phyloP scores from a whole-genome alignment of 345 rosid genomes.

The Melaleuca alternifolia region DNA sequence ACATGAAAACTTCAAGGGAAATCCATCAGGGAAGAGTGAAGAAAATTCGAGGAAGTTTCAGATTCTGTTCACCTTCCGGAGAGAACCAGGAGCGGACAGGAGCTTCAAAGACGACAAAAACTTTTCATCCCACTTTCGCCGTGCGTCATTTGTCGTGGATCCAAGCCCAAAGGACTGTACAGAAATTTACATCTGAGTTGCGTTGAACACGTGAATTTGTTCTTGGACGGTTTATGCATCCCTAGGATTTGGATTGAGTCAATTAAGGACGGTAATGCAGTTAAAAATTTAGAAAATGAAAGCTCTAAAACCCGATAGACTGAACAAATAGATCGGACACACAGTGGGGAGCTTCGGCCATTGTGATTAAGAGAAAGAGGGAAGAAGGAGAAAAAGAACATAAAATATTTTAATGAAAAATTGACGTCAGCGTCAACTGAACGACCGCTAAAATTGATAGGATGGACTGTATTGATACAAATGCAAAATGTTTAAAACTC shows the following conservation, averaged over 20 bases:
- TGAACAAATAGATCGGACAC: accelerated
- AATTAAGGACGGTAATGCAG: neutral
- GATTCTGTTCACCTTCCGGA: neutral
- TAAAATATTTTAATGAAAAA: no score
- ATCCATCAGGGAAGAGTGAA: neutral
- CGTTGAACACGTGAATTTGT: neutral
- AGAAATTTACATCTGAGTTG: neutral
- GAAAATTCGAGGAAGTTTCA: neutral
- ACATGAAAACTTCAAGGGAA: neutral
- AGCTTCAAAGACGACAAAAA: neutral
- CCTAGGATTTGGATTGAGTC: neutral
- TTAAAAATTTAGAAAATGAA: no score
- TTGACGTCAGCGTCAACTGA: no score
- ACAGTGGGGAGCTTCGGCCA: no score
- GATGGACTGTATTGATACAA: no score
- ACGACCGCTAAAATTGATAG: no score
- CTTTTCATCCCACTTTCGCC: neutral
- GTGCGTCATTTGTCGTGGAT: neutral
- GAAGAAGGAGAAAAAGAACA: no score
- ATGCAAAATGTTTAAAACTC: no score
- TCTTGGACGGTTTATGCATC: neutral
- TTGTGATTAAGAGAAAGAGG: no score
- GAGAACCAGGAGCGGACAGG: neutral
- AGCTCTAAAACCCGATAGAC: neutral
- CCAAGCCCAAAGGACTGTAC: neutral